These are phyloP conservation scores for Zoysia japonica DNA, from an alignment of 176 grass and related monocot species.

Conservation along the genomic window DNA sequence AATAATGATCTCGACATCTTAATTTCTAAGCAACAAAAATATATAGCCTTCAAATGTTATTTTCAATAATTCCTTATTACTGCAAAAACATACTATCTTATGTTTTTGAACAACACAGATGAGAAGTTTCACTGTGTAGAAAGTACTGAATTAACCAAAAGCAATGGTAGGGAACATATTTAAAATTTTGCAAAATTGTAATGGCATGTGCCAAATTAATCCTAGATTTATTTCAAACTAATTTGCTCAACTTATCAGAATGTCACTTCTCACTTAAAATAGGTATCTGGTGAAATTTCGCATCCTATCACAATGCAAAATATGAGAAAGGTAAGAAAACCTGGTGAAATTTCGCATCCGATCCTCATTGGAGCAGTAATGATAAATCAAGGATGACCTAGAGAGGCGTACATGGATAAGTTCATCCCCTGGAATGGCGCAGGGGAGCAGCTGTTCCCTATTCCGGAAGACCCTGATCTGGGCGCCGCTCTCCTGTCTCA, in stretches of 20 bases:
- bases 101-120: neutral
- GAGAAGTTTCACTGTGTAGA: neutral
- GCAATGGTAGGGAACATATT: neutral
- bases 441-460: slow-evolving; percentile 60
- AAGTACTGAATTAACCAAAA: slow-evolving; percentile 28
- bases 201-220: too few relatives aligned
- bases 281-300: neutral
- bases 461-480: slow-evolving; percentile 77
- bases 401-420: slow-evolving; percentile 60
- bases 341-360: neutral
- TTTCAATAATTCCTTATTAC: neutral
- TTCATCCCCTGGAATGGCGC: slow-evolving; percentile 51
- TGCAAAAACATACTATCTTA: neutral
- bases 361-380: neutral
- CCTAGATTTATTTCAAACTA: slow-evolving; percentile 9
- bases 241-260: slow-evolving; percentile 17
- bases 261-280: neutral
- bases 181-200: too few relatives aligned
- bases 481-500: slow-evolving; percentile 68
- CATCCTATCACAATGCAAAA: slow-evolving; percentile 3
- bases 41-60: neutral
- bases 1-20: neutral
- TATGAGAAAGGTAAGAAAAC: neutral
- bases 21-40: neutral
- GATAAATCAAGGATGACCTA: neutral